Evolutionary conservation across 2,329 filamentous ascomycete species (phyloP).

Genomic region (Fusarium sp.): DNA sequence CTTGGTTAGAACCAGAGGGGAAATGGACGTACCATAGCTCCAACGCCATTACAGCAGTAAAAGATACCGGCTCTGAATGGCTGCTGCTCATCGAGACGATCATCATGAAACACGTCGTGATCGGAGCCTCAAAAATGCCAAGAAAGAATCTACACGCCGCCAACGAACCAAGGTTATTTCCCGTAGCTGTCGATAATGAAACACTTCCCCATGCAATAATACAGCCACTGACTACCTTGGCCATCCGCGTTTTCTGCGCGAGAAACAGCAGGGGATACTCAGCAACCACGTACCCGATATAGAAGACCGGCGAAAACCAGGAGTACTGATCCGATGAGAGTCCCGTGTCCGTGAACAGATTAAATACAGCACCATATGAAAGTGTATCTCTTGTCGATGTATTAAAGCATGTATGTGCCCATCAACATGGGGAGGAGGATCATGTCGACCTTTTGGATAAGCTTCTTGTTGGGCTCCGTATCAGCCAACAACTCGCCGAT

Average conservation of each 20-base stretch:
- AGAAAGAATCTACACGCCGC: conserved; percentile 56
- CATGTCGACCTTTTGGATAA: conserved; percentile 56
- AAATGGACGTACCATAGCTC: conserved; percentile 41
- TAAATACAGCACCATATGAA: conserved; percentile 63
- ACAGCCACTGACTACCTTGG: conserved; percentile 46
- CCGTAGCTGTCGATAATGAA: conserved; percentile 54
- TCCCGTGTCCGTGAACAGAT: conserved; percentile 58
- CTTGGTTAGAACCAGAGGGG: rapidly evolving
- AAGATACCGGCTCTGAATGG: conserved; percentile 55
- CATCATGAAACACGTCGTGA: conserved; percentile 61
- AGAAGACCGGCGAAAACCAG: conserved; percentile 64
- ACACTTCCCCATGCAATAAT: conserved; percentile 50
- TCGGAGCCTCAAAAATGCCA: conserved; percentile 57
- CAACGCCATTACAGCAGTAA: conserved; percentile 53
- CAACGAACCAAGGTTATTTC: conserved; percentile 53
- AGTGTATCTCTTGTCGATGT: conserved; percentile 64
- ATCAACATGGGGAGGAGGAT: conserved; percentile 60
- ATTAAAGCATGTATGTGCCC: conserved; percentile 61
- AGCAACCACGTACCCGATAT: conserved; percentile 58
- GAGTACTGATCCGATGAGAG: conserved; percentile 58
- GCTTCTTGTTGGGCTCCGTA: conserved; percentile 15
- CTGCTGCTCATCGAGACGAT: conserved; percentile 56
- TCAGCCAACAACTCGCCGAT: conserved; percentile 28
- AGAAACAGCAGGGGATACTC: conserved; percentile 52
- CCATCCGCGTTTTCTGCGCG: conserved; percentile 49